Percentiles rank a stretch among this genome's conserved stretches.
Evolutionary conservation across 129 eudicot species (phyloP).

Genomic region (Saposhnikovia divaricata): DNA sequence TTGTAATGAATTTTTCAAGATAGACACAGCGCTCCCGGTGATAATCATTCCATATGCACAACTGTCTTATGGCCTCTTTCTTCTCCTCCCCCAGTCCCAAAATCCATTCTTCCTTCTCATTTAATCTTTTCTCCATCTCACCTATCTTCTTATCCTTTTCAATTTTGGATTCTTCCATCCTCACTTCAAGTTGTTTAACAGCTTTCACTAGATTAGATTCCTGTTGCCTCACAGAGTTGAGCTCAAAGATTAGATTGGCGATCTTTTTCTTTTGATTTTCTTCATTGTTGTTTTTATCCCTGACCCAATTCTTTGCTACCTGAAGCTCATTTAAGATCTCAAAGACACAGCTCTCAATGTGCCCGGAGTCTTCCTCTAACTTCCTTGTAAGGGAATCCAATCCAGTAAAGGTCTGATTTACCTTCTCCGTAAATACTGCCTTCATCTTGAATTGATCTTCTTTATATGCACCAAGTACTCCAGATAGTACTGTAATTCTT

Average conservation of each 20-base stretch:
- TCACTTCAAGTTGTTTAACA: constrained; percentile 33
- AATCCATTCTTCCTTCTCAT: constrained; percentile 49
- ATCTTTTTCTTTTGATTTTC: constrained; percentile 34
- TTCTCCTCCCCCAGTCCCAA: constrained; percentile 66
- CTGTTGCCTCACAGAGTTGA: constrained; percentile 24
- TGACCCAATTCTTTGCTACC: constrained; percentile 39
- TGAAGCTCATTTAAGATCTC: constrained; percentile 63
- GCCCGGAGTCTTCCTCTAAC: constrained; percentile 76
- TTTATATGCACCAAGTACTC: constrained; percentile 32
- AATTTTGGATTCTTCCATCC: constrained; percentile 27
- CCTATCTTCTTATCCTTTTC: constrained; percentile 38
- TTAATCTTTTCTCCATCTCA: constrained; percentile 40
- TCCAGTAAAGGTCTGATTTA: constrained; percentile 24
- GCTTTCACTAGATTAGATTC: constrained; percentile 24
- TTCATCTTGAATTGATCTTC: constrained; percentile 42
- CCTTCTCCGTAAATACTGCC: constrained; percentile 39
- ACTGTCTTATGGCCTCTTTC: constrained; percentile 78
- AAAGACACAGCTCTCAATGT: constrained; percentile 47
- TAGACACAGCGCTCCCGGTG: constrained; percentile 47
- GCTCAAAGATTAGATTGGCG: constrained; percentile 21
- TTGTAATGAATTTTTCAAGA: constrained; percentile 40
- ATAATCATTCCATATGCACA: constrained; percentile 72
- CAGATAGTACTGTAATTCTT: constrained; percentile 36
- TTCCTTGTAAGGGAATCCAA: constrained; percentile 25
- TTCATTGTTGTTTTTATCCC: constrained; percentile 32